phyloP scores from a whole-genome alignment of 2,329 filamentous ascomycete genomes.

The Blastomyces silverae region DNA sequence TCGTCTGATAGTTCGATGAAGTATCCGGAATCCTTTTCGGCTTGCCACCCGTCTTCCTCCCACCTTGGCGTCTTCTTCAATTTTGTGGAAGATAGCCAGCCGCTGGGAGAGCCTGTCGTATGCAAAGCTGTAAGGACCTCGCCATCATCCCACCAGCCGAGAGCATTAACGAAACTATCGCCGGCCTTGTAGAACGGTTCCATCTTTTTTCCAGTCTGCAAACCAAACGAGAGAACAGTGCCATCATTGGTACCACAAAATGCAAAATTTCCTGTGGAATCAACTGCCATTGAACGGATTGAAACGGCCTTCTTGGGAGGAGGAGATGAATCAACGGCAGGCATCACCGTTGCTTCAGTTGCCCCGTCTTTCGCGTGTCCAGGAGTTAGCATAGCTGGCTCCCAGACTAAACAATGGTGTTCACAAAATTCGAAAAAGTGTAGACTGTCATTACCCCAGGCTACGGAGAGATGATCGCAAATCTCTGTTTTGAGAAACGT shows the following conservation, averaged over 20 bases:
- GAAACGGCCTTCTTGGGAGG: neutral
- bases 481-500: constrained; percentile 27
- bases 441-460: constrained; percentile 31
- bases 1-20: constrained; percentile 25
- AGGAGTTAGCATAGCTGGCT: constrained; percentile 23
- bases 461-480: constrained; percentile 29
- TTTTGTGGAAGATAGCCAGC: neutral
- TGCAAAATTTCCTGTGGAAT: constrained; percentile 25
- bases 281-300: constrained; percentile 29
- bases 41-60: neutral
- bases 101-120: constrained; percentile 24
- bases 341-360: neutral
- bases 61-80: neutral
- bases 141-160: constrained; percentile 25
- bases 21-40: constrained; percentile 22
- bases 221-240: constrained; percentile 30
- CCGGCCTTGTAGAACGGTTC: constrained; percentile 28
- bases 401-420: constrained; percentile 36
- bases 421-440: constrained; percentile 35
- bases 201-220: constrained; percentile 24
- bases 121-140: constrained; percentile 29
- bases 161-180: constrained; percentile 27
- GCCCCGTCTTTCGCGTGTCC: too few species aligned
- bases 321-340: neutral
- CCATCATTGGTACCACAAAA: constrained; percentile 38